phyloP scores from a whole-genome alignment of 78 protist species.

The Chrysochromulina parva region DNA sequence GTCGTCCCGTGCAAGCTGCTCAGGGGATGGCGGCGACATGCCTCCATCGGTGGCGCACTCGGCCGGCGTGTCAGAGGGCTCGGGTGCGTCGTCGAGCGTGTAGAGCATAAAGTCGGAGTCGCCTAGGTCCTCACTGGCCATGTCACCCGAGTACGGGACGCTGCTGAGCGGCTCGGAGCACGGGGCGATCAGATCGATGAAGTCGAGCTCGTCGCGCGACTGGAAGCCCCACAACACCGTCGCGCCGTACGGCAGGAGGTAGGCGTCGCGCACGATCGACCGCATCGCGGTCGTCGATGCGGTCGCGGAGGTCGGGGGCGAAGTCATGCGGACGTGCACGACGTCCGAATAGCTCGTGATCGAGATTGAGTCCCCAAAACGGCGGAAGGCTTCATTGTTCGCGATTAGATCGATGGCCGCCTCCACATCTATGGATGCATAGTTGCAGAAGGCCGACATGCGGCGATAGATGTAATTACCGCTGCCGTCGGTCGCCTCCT shows the following conservation, averaged over 20 bases:
- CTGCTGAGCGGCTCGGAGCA: not conserved
- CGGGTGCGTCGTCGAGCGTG: too few species aligned
- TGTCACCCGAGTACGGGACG: too few species aligned
- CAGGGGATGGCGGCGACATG: too few species aligned
- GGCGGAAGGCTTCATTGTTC: not conserved
- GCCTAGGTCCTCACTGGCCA: too few species aligned
- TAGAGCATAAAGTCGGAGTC: too few species aligned
- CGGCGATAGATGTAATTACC: not conserved
- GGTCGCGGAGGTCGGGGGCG: not conserved
- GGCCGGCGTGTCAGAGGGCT: too few species aligned
- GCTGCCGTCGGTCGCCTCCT: not conserved
- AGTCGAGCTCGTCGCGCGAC: not conserved
- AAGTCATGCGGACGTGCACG: not conserved
- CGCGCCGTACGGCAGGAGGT: not conserved
- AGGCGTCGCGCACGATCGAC: not conserved
- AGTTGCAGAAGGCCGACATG: not conserved
- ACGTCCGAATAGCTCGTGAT: not conserved
- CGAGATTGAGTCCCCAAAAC: not conserved
- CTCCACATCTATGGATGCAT: not conserved
- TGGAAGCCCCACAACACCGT: not conserved
- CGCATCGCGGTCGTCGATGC: not conserved
- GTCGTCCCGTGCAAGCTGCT: too few species aligned
- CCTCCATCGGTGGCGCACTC: too few species aligned
- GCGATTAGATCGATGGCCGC: not conserved
- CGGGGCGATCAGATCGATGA: not conserved